Evolutionary conservation across 495 filamentous ascomycete genomes (phyloP), one percentile per base, ranked within the genome.

Genomic region (Xylaria nigripes): DNA sequence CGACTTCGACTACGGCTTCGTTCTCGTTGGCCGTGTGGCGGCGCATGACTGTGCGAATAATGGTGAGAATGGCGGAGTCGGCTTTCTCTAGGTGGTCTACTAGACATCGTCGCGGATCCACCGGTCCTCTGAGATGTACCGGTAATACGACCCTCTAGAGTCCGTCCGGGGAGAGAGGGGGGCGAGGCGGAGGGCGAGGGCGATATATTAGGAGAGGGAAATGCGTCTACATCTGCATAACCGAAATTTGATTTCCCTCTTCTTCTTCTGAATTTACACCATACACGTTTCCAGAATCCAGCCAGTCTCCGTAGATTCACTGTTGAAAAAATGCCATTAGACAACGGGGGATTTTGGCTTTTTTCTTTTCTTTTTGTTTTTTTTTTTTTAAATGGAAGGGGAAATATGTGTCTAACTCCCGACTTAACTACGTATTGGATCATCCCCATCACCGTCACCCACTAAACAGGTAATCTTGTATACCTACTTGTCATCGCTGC

Each of bases 91-190:
- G 10, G 15, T 29, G 2, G 50, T 24, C 1, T 45, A 27, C 7
- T 54, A 45, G 51, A 42, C 51, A 54, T 54, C 16, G 19, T 29
- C 40, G 34, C 34, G 32, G 32, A 36, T 12, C 32, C 15, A 36
- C 32, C 15, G 32, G 32, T 5, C 6, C 15, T 13, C 32, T 36
- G 32, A 12, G 32, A 12, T 15, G 6, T 36, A 2, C 15, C 10
- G 6, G 4, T 16, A 18, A 13, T 18, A 19, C 36, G 15, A 6
- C 36, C 9, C 16, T 40, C 36, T 40, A 2, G n/a, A 40, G 36
- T 12, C 10, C 10, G 32, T 9, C 8, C 15, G 8, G 32, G 32
- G 13, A 36, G 13, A 36, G 32, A 36, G 32, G 15, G 32, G 10
- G 32, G 32, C 6, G 32, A 36, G 13, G 10, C n/a, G 15, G 32